Evolutionary conservation across 345 rosid species (phyloP), one percentile per base, ranked within the genome.

Genomic region (Mercurialis annua): DNA sequence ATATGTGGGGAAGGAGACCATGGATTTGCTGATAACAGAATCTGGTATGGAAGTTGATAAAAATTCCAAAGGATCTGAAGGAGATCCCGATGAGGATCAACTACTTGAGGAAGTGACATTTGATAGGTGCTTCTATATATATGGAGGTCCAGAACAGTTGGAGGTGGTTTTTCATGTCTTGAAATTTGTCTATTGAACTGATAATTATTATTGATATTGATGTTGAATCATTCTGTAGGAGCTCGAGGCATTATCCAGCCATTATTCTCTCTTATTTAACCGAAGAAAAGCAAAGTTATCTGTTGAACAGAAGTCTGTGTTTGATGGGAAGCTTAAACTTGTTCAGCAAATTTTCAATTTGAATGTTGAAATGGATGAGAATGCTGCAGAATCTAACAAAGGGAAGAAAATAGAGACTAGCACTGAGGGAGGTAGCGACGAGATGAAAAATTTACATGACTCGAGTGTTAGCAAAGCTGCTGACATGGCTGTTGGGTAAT

Each of bases 121-220:
- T 83, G 97, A 92, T 82, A 86, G 97, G 33, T 95, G 98, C 82
- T 95, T 95, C 84, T 95, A 92, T 75, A 95, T 95, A 72, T 94
- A 92, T 80, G 98, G 99, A 60, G 99, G 99, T 73, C 99, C 98
- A 68, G 97, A 94, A 77, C 98, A 89, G 75, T 79, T 94, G 74
- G 96, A 94, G 99, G 99, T 94, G 50, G 67, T 51, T 64, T 69
- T 69, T 59, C 54, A 34, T 73, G 65, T 42, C 23, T 59, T 66
- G 73, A 77, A 47, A 53, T 59, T 43, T 57, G 58, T 36, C 67
- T 14, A 20, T 59, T 57, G 27, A 68, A 70, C 62, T 78, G 67
- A 29, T 49, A 34, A 14, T 71, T 38, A 10, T 55, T 66, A 60
- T 77, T 44, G 59, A 66, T 62, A 49, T 56, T 40, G n/a, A n/a